Evolutionary conservation across 495 filamentous ascomycete genomes (phyloP).

Genomic region (Paragyromitra xinjiangensis): DNA sequence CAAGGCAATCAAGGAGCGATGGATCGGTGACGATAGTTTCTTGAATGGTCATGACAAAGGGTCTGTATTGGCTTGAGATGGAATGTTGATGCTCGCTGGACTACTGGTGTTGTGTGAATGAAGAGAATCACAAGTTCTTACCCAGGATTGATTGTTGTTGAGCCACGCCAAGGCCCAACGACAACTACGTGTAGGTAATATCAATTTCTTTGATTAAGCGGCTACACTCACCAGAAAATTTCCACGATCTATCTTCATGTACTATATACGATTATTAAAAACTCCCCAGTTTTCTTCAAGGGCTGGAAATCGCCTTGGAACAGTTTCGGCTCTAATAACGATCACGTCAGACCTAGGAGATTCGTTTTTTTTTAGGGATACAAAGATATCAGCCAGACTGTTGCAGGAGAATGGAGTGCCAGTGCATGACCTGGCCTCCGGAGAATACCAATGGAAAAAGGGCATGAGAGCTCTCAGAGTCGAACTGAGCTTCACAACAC

Average conservation of each 20-base stretch:
- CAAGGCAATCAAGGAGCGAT: constrained; percentile 73
- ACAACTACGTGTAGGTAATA: too few relatives aligned
- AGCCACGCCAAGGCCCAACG: constrained; percentile 2
- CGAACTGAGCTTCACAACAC: constrained; percentile 28
- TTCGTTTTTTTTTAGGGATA: constrained; percentile 74
- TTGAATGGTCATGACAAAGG: constrained; percentile 61
- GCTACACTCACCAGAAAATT: not conserved
- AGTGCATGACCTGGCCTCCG: constrained; percentile 62
- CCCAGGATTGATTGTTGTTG: constrained; percentile 13
- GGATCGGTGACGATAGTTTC: constrained; percentile 75
- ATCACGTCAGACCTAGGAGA: constrained; percentile 94
- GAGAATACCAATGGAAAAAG: constrained; percentile 64
- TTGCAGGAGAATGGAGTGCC: constrained; percentile 54
- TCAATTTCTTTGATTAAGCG: not conserved
- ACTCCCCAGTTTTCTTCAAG: constrained; percentile 63
- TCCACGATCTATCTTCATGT: constrained; percentile 61
- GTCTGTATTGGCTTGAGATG: not conserved
- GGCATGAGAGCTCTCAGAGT: constrained; percentile 65
- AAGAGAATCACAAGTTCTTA: constrained; percentile 6
- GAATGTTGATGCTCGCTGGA: not conserved
- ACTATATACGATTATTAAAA: constrained; percentile 81
- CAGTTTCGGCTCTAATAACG: constrained; percentile 70
- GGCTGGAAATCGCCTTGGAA: constrained; percentile 57
- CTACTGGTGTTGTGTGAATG: constrained; percentile 11
- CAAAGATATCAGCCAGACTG: constrained; percentile 66